Conservation (phyloP, 2,329 filamentous ascomycete species). For the Emmonsia crescens region DNA sequence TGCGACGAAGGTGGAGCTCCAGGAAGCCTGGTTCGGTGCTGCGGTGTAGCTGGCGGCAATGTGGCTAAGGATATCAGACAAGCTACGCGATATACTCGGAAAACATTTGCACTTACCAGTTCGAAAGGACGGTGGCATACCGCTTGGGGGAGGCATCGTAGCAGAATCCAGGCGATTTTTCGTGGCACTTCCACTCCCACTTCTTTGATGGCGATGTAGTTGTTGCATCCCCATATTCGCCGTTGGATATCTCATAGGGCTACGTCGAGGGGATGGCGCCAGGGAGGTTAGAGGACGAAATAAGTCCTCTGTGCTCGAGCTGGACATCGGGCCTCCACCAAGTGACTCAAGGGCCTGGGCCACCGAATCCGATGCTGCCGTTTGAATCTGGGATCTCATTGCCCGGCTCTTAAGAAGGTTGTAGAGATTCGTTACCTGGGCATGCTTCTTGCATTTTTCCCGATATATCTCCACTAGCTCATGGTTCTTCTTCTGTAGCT, state of each 20-base stretch:
- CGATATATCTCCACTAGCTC: conserved; percentile 56
- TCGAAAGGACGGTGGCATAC: conserved; percentile 13
- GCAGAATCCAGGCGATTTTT: conserved; percentile 16
- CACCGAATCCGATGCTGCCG: conserved; percentile 44
- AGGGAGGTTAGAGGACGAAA: conserved; percentile 13
- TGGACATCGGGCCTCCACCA: conserved; percentile 12
- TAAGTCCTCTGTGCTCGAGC: conserved; percentile 8
- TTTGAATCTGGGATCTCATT: conserved; percentile 43
- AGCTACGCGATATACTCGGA: not conserved
- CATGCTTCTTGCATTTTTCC: conserved; percentile 59
- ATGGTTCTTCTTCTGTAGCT: conserved; percentile 58
- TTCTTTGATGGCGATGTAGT: conserved; percentile 30
- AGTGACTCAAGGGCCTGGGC: conserved; percentile 36
- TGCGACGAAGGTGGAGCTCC: conserved; percentile 1
- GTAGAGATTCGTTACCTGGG: conserved; percentile 55
- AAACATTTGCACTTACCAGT: conserved; percentile 15
- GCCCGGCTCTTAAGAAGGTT: conserved; percentile 46
- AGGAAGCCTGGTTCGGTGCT: conserved; percentile 13
- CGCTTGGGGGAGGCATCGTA: conserved; percentile 24
- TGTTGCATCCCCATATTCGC: conserved; percentile 25
- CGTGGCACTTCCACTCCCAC: conserved; percentile 28
- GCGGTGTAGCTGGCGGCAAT: conserved; percentile 7
- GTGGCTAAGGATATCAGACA: conserved; percentile 8
- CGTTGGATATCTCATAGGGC: conserved; percentile 15
- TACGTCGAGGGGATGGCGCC: conserved; percentile 16